Evolutionary conservation across 2,329 filamentous ascomycete species (phyloP), one percentile per base, ranked within the genome.

Genomic region (Fusarium xyrophilum): DNA sequence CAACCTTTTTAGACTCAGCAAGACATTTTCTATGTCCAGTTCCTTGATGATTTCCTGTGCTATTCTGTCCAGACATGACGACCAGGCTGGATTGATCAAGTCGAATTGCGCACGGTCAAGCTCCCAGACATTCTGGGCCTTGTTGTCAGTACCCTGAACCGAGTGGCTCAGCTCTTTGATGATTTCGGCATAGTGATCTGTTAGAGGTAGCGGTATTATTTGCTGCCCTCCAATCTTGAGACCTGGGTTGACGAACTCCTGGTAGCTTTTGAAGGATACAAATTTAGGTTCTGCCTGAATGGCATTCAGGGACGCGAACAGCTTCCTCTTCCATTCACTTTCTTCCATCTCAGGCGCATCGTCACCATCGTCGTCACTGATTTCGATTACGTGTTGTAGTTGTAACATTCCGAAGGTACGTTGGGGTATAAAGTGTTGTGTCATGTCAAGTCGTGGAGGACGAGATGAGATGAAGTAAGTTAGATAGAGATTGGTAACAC

Each of bases 81-180:
- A n/a, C 66, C 66, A 69, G 2, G 46, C 42, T 2, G 63, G 66
- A 35, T 69, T 70, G 25, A 33, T 47, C 36, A 67, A 39, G 17
- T 59, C 23, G 42, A 70, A 69, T 23, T 67, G 53, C 15, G 58
- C 28, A 17, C 15, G 40, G 25, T 64, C 46, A 14, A 70, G 52
- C 28, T 67, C 59, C 63, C 66, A 69, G 7, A 43, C 38, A 17
- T 70, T 67, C 27, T 32, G 17, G 30, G 25, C 25, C 25, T 46
- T 15, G n/a, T 13, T 39, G 15, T 53, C 39, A 13, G 53, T 23
- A 12, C 17, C 27, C 19, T 38, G 51, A 36, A 23, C 48, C 27
- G 33, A 17, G n/a, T 36, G 32, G 44, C 54, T 54, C 7, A 39
- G 33, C 8, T 25, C 23, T 32, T 69, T 69, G 52, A 70, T 61